phyloP scores from a whole-genome alignment of 352 stramenopile genomes.

The Globisporangium nodosum region DNA sequence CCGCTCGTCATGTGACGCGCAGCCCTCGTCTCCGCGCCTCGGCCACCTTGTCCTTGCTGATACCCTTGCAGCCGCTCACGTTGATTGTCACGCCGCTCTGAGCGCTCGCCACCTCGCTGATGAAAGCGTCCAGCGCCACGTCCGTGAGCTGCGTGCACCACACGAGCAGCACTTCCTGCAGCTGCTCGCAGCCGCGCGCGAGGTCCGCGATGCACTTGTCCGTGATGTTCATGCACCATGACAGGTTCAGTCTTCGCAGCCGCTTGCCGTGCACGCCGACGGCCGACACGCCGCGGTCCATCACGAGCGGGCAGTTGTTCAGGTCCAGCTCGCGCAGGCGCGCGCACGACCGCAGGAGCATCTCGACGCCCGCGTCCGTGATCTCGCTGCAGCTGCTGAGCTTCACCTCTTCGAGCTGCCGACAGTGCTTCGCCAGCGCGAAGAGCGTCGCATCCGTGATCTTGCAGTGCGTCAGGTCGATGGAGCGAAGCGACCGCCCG shows the following conservation, averaged over 20 bases:
- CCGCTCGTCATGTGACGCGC: slow-evolving; percentile 18
- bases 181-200: slow-evolving; percentile 46
- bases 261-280: slow-evolving; percentile 43
- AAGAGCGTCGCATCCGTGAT: slow-evolving; percentile 69
- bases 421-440: slow-evolving; percentile 57
- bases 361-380: slow-evolving; percentile 70
- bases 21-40: slow-evolving; percentile 28
- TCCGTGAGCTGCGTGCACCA: slow-evolving; percentile 85
- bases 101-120: slow-evolving; percentile 10
- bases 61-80: slow-evolving; percentile 67
- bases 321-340: slow-evolving; percentile 55
- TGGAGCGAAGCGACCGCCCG: slow-evolving; percentile 31
- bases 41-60: slow-evolving; percentile 31
- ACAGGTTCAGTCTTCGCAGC: slow-evolving; percentile 67
- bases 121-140: slow-evolving; percentile 49
- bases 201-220: slow-evolving; percentile 76
- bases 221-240: slow-evolving; percentile 88
- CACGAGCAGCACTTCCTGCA: slow-evolving; percentile 63
- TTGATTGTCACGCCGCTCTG: slow-evolving; percentile 30
- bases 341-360: slow-evolving; percentile 45
- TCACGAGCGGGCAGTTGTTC: slow-evolving; percentile 80
- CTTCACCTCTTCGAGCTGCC: slow-evolving; percentile 56
- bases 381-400: slow-evolving; percentile 74
- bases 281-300: slow-evolving; percentile 59
- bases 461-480: slow-evolving; percentile 71